These are phyloP conservation scores for Alternaria brassicae DNA, from an alignment of 2,329 filamentous ascomycete genomes.

Conservation along the genomic window DNA sequence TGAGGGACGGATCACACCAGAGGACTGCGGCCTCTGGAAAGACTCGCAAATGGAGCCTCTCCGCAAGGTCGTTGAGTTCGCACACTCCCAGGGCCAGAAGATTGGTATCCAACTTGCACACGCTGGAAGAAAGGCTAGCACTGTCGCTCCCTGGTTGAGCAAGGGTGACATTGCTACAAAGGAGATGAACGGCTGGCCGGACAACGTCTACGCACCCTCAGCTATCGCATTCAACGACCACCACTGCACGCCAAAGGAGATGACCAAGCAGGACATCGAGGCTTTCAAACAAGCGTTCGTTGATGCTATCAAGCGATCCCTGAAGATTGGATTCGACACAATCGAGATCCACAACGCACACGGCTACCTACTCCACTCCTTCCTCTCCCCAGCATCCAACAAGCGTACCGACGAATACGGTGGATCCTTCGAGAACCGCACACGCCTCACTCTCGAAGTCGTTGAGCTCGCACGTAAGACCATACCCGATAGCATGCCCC, in stretches of 20 bases:
- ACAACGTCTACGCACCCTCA: conserved; percentile 64
- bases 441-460: conserved; percentile 71
- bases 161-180: conserved; percentile 62
- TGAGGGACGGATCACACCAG: conserved; percentile 82
- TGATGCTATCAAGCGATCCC: conserved; percentile 63
- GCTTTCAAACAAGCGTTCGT: conserved; percentile 68
- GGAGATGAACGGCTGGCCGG: conserved; percentile 62
- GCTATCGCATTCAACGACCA: conserved; percentile 68
- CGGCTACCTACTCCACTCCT: conserved; percentile 75
- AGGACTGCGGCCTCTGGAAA: conserved; percentile 82
- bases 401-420: conserved; percentile 72
- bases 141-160: conserved; percentile 69
- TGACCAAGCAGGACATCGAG: conserved; percentile 73
- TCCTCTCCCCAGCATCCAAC: conserved; percentile 75
- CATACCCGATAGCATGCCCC: conserved; percentile 72
- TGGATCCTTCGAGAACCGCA: conserved; percentile 75
- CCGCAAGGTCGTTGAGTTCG: conserved; percentile 75
- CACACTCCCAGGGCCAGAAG: conserved; percentile 78
- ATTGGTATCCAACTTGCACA: conserved; percentile 83
- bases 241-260: conserved; percentile 68
- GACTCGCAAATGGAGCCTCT: conserved; percentile 81
- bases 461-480: conserved; percentile 66
- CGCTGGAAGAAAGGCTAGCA: conserved; percentile 71
- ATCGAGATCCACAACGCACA: conserved; percentile 84
- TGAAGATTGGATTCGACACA: conserved; percentile 72